Percentiles rank a stretch among this genome's conserved stretches.
phyloP scores from a whole-genome alignment of 78 protist genomes.

The Chrysochromulina parva region DNA sequence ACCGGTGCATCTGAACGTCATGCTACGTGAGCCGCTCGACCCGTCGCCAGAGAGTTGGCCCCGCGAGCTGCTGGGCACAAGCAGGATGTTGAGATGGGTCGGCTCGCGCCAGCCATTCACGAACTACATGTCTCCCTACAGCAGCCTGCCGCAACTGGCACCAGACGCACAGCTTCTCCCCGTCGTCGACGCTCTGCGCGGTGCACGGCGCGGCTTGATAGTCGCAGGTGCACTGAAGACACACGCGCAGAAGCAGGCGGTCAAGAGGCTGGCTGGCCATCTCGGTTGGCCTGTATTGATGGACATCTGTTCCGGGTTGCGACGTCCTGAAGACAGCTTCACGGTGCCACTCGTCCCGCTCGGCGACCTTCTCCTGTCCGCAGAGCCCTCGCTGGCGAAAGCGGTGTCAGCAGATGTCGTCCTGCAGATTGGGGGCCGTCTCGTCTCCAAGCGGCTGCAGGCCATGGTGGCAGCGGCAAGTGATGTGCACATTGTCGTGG shows the following conservation, averaged over 20 bases:
- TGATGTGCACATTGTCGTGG: background rate
- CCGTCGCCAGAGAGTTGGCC: conserved; percentile 18
- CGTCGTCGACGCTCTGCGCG: background rate
- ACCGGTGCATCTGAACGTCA: conserved; percentile 39
- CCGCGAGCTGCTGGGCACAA: background rate
- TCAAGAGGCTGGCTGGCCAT: background rate
- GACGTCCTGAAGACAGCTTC: background rate
- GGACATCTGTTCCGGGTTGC: conserved; percentile 25
- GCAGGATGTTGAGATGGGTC: background rate
- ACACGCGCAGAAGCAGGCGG: background rate
- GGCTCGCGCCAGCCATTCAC: background rate
- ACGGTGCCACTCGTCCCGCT: background rate
- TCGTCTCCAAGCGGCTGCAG: background rate
- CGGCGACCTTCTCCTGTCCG: background rate
- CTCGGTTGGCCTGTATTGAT: conserved; percentile 1
- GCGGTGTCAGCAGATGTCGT: conserved; percentile 5
- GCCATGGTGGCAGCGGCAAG: background rate
- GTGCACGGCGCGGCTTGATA: background rate
- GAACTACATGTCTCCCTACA: background rate
- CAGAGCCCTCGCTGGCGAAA: background rate
- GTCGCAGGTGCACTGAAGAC: background rate
- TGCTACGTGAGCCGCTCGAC: conserved; percentile 40
- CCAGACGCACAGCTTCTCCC: background rate
- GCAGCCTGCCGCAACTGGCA: background rate
- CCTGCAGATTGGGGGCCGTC: conserved; percentile 24